These are phyloP conservation scores for Litsea cubeba DNA, from an alignment of 164 flowering plant species.

Conservation along the genomic window DNA sequence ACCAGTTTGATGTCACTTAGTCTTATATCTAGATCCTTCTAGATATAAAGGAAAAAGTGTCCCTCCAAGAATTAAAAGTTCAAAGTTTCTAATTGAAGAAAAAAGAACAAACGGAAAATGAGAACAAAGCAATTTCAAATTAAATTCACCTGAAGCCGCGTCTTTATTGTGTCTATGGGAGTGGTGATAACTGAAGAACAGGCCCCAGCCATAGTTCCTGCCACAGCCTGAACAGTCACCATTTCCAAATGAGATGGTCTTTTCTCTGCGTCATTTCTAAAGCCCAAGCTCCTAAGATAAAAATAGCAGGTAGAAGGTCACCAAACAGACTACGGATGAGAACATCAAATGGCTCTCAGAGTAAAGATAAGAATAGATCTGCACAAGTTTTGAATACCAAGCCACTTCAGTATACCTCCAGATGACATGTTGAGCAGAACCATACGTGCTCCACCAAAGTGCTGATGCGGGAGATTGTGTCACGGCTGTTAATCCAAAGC, in stretches of 20 bases:
- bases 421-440: conserved; percentile 59
- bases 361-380: not conserved
- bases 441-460: conserved; percentile 90
- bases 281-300: conserved; percentile 53
- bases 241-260: conserved; percentile 70
- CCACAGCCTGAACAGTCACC: conserved; percentile 72
- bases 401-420: conserved; percentile 48
- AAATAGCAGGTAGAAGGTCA: conserved; percentile 1
- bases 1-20: too few species aligned
- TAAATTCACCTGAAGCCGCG: conserved; percentile 73
- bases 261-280: conserved; percentile 37
- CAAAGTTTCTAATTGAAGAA: not conserved
- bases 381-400: not conserved
- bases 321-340: not conserved
- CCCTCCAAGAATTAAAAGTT: not conserved
- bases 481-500: conserved; percentile 68
- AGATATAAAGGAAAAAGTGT: too few species aligned
- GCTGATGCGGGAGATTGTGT: conserved; percentile 78
- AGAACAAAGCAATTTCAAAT: not conserved
- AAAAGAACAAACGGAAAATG: not conserved
- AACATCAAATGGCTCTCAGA: not conserved
- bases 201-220: conserved; percentile 81
- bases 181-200: conserved; percentile 74
- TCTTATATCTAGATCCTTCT: too few species aligned
- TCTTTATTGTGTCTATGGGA: conserved; percentile 83